Evolutionary conservation across 2,329 filamentous ascomycete genomes (phyloP), one percentile per base, ranked within the genome.

Genomic region (Aspergillus piperis): DNA sequence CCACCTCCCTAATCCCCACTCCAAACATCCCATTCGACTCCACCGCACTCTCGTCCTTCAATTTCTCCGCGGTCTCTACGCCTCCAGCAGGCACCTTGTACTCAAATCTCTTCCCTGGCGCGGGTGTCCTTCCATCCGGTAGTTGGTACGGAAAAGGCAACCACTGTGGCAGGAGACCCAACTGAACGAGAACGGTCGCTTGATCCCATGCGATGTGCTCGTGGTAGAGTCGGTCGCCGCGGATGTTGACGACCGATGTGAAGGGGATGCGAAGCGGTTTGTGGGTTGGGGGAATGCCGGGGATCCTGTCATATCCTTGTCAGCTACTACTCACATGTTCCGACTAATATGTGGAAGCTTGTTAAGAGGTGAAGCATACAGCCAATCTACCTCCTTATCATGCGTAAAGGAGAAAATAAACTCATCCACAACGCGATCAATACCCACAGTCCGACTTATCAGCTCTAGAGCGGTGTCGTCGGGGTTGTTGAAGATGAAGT

Each of bases 401-500:
- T 91, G 88, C 0, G 87, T 90, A 55, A 88, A 84, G 21, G 80
- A 83, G 70, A 85, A 86, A 17, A 90, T 79, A 63, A 91, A 90
- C 69, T 91, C 88, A 63, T 91, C 88, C 2, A 91, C 83, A 0
- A 93, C 82, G 0, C 90, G 82, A 68, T 93, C 89, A 0, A 88
- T 83, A 0, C 90, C 90, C 0, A 92, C 78, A 0, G 89, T 92
- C 0, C 90, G 84, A 62, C 87, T 90, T 32, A 92, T 81, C 1
- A 92, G 83, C 67, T 91, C 86, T 2, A 93, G 78, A 3, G 79
- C 78, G 0, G 88, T 87, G 64, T 92, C 89, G 0, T 79, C 80
- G 0, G 90, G 85, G 63, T 93, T 94, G 60, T 81, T 86, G 70
- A 88, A 90, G 67, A 93, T 88, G 76, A 94, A 93, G 68, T 92